Percentiles rank a stretch among this genome's conserved stretches.
phyloP scores from a whole-genome alignment of 2,329 filamentous ascomycete genomes.

The Drechslerella stenobrocha region DNA sequence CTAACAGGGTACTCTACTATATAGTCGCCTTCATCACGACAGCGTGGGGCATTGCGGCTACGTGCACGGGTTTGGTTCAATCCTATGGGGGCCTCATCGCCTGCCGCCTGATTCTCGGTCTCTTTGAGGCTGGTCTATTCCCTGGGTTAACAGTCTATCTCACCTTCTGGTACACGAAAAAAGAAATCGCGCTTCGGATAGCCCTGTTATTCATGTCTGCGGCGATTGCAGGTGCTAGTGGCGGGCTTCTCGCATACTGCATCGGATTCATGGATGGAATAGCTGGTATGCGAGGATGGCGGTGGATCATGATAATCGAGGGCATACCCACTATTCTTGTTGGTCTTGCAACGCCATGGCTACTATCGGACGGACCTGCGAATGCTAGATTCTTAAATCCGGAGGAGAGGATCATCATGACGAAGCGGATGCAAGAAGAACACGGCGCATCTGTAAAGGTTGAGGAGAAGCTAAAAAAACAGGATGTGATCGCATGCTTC shows the following conservation, averaged over 20 bases:
- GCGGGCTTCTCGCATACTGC: slow-evolving; percentile 72
- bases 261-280: slow-evolving; percentile 74
- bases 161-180: slow-evolving; percentile 75
- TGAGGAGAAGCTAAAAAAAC: slow-evolving; percentile 61
- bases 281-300: slow-evolving; percentile 68
- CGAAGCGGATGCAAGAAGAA: slow-evolving; percentile 46
- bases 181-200: slow-evolving; percentile 71
- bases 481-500: slow-evolving; percentile 69
- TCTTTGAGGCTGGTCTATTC: slow-evolving; percentile 71
- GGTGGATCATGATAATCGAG: slow-evolving; percentile 69
- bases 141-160: slow-evolving; percentile 71
- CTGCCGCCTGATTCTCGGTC: slow-evolving; percentile 69
- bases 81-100: slow-evolving; percentile 69
- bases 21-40: slow-evolving; percentile 66
- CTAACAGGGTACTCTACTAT: slow-evolving; percentile 58
- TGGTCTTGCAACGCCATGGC: slow-evolving; percentile 62
- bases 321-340: slow-evolving; percentile 64
- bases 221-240: slow-evolving; percentile 71
- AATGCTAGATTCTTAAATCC: slow-evolving; percentile 65
- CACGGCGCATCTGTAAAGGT: slow-evolving; percentile 55
- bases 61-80: slow-evolving; percentile 68
- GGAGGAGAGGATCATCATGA: slow-evolving; percentile 65
- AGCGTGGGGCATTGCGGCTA: slow-evolving; percentile 67
- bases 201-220: slow-evolving; percentile 73
- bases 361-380: slow-evolving; percentile 69